Percentiles rank a stretch among this genome's conserved stretches.
Conservation (phyloP, 805 yeast species). For the Hanseniaspora thailandica region DNA sequence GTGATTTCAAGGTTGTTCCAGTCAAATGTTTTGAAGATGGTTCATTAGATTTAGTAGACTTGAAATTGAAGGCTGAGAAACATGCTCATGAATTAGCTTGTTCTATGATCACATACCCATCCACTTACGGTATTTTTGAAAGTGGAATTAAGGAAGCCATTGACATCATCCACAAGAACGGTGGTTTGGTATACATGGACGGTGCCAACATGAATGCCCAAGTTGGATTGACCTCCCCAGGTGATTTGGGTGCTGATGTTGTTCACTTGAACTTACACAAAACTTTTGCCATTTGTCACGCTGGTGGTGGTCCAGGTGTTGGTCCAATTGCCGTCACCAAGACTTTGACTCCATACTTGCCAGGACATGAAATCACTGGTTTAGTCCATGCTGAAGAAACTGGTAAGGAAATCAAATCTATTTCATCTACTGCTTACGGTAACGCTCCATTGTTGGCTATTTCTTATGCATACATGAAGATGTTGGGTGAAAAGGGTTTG, state of each 20-base stretch:
- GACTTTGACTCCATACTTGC: conserved; percentile 71
- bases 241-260: conserved; percentile 95
- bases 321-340: conserved; percentile 91
- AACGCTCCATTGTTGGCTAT: conserved; percentile 89
- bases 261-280: conserved; percentile 95
- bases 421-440: conserved; percentile 90
- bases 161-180: conserved; percentile 68
- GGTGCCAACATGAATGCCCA: conserved; percentile 99
- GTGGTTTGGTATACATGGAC: conserved; percentile 94
- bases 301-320: conserved; percentile 99
- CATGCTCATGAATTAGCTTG: conserved; percentile 68
- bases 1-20: conserved; percentile 86
- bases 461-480: conserved; percentile 86
- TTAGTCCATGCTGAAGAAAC: conserved; percentile 25
- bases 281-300: conserved; percentile 95
- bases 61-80: conserved; percentile 58
- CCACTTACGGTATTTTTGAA: conserved; percentile 92
- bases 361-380: conserved; percentile 51
- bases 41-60: conserved; percentile 69
- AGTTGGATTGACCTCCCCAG: conserved; percentile 94
- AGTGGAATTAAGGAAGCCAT: conserved; percentile 80
- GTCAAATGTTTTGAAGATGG: conserved; percentile 81
- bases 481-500: conserved; percentile 78
- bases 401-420: conserved; percentile 51
- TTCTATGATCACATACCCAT: conserved; percentile 93